Evolutionary conservation across 2,329 filamentous ascomycete genomes (phyloP).

Genomic region (Bisporella sp.): DNA sequence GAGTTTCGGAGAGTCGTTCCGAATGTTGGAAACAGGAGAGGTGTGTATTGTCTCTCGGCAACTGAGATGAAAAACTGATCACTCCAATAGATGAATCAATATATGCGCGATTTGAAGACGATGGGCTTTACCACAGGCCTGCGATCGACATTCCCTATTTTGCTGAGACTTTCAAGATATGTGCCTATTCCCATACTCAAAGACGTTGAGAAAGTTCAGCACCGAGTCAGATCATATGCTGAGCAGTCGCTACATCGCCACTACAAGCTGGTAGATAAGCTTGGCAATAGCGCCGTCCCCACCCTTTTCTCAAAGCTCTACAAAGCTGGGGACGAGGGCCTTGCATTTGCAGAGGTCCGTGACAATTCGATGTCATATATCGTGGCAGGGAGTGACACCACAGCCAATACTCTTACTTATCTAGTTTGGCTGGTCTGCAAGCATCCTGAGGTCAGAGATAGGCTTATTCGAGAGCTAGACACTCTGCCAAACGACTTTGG

Average conservation of each 20-base stretch:
- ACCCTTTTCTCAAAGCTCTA: constrained; percentile 2
- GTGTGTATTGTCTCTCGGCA: constrained; percentile 25
- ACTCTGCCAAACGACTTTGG: background rate
- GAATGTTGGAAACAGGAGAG: constrained; percentile 41
- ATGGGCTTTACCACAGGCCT: background rate
- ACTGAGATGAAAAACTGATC: background rate
- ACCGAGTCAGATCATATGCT: background rate
- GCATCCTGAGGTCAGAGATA: background rate
- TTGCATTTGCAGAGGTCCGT: background rate
- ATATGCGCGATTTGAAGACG: constrained; percentile 23
- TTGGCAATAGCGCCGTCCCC: background rate
- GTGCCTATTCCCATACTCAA: background rate
- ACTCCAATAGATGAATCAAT: constrained; percentile 13
- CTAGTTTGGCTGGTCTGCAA: constrained; percentile 1
- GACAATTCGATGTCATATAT: background rate
- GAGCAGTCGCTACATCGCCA: background rate
- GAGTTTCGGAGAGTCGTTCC: constrained; percentile 48
- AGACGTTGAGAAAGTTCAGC: background rate
- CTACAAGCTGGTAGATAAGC: background rate
- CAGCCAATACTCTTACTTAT: constrained; percentile 1
- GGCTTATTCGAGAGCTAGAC: background rate
- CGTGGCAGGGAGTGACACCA: constrained; percentile 6
- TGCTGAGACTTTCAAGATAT: background rate
- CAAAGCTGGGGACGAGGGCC: background rate
- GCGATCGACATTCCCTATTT: background rate